Percentiles rank a stretch among this genome's conserved stretches.
Conservation (phyloP, 2,329 filamentous ascomycete species). For the Scopulariopsis brevicaulis region DNA sequence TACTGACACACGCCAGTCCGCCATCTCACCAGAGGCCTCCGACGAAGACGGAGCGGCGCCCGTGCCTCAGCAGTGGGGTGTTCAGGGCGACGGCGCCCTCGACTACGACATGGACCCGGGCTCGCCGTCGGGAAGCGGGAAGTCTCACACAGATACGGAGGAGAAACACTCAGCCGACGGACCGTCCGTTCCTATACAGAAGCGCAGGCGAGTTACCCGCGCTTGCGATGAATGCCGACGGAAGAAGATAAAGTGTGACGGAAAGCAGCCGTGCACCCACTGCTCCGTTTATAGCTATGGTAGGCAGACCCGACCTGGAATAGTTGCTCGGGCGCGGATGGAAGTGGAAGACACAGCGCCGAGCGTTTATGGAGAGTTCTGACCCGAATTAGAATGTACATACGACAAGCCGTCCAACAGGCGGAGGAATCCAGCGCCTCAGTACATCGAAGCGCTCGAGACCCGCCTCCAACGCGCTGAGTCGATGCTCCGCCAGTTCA, state of each 20-base stretch:
- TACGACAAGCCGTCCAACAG: constrained; percentile 93
- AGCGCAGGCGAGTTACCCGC: constrained; percentile 65
- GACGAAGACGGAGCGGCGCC: background rate
- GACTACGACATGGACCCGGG: constrained; percentile 18
- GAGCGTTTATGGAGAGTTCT: background rate
- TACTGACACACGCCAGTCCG: background rate
- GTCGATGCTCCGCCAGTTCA: constrained; percentile 62
- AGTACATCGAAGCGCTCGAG: constrained; percentile 87
- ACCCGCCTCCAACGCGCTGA: constrained; percentile 74
- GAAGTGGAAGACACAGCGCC: background rate
- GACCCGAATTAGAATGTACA: constrained; percentile 59
- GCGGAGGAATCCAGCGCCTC: constrained; percentile 78
- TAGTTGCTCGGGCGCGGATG: background rate
- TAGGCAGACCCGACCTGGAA: constrained; percentile 27
- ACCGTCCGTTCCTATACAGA: constrained; percentile 53
- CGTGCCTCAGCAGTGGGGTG: background rate
- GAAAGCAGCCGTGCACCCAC: constrained; percentile 83
- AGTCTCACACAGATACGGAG: constrained; percentile 29
- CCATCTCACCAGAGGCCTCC: constrained; percentile 2
- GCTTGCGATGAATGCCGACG: constrained; percentile 74
- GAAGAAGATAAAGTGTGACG: constrained; percentile 83
- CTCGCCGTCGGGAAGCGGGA: constrained; percentile 29
- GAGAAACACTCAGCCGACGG: constrained; percentile 20
- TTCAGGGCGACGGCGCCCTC: background rate
- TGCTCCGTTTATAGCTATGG: constrained; percentile 98